phyloP scores from a whole-genome alignment of 495 filamentous ascomycete species.

The Evansstolkia leycettana region DNA sequence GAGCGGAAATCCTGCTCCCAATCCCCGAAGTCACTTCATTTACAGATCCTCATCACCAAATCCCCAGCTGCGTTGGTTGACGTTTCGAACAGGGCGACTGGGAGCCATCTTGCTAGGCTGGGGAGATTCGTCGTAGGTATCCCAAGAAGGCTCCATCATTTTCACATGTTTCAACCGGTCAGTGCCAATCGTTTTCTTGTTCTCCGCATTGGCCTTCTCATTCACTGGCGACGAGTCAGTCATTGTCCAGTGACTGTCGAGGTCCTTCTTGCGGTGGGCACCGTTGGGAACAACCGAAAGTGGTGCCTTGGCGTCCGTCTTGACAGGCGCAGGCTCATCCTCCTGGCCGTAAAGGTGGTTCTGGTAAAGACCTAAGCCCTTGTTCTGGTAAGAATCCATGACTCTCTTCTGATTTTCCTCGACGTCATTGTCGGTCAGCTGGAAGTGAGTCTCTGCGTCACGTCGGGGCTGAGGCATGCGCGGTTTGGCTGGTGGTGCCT shows the following conservation, averaged over 20 bases:
- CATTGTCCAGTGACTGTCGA: constrained; percentile 59
- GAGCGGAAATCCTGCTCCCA: too few relatives aligned
- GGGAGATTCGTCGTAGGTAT: constrained; percentile 49
- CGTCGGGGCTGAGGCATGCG: constrained; percentile 55
- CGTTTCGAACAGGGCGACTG: constrained; percentile 3
- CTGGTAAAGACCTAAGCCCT: constrained; percentile 61
- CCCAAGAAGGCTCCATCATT: constrained; percentile 59
- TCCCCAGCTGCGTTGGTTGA: background rate
- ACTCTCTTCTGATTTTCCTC: constrained; percentile 14
- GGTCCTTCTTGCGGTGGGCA: constrained; percentile 57
- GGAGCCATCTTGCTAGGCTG: constrained; percentile 16
- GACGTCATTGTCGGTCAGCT: constrained; percentile 42
- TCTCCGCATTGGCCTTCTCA: constrained; percentile 29
- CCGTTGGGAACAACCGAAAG: constrained; percentile 53
- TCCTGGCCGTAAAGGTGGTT: constrained; percentile 56
- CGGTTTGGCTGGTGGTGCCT: constrained; percentile 42
- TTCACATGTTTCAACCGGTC: constrained; percentile 31
- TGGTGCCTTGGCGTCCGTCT: constrained; percentile 20
- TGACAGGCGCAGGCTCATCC: constrained; percentile 16
- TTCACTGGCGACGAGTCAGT: constrained; percentile 46
- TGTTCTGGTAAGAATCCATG: constrained; percentile 40
- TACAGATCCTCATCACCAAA: constrained; percentile 1
- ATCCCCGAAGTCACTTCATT: background rate
- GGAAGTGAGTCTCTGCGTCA: constrained; percentile 71
- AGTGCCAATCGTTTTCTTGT: constrained; percentile 37